Conservation (phyloP, 345 rosid species). For the Eucalyptus cloeziana region DNA sequence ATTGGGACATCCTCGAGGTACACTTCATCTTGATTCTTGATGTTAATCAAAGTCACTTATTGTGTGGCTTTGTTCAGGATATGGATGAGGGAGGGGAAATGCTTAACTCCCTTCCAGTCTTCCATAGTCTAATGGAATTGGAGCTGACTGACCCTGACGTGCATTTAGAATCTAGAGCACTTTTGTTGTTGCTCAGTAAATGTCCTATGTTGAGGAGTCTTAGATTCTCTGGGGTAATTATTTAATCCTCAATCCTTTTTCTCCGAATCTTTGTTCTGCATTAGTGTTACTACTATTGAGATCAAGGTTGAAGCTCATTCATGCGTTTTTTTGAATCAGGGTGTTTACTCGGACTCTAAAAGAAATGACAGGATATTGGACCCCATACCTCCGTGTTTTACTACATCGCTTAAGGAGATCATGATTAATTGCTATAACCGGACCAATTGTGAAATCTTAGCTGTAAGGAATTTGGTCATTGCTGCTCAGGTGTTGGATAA, state of each 20-base stretch:
- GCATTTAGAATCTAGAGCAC: neutral
- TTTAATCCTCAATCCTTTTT: neutral
- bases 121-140: neutral
- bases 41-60: neutral
- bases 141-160: neutral
- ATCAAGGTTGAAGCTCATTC: neutral
- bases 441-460: neutral
- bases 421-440: neutral
- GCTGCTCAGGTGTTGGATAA: neutral
- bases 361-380: neutral
- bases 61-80: neutral
- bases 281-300: neutral
- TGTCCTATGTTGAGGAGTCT: neutral
- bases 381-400: neutral
- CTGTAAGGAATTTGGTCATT: neutral
- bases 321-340: neutral
- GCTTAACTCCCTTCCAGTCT: neutral
- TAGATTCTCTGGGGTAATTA: neutral
- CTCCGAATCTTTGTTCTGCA: neutral
- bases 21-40: neutral
- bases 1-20: neutral
- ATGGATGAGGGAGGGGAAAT: neutral
- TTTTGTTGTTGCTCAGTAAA: neutral
- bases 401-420: neutral
- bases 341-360: neutral